Base-by-base conservation (phyloP, 129 eudicot genomes). In the Chrysanthemum lavandulifolium region DNA sequence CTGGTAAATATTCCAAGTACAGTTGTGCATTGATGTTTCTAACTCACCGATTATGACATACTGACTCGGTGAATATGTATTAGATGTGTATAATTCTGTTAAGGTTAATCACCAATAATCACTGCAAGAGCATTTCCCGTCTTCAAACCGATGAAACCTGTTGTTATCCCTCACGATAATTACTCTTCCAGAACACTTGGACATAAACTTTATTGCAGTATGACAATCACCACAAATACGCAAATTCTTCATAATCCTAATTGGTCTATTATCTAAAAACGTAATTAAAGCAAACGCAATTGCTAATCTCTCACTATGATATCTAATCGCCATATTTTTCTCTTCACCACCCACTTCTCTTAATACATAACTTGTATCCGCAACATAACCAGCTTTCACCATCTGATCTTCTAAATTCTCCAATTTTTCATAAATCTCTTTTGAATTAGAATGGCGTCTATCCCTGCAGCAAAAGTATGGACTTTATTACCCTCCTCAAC, bases 181-280 rank as follows among this genome's bases (percentile, higher is more conserved):
- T 18, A 82, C 83, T 80, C 98, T 83, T n/a, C 88, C 83, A 7
- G 85, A 78, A 78, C 95, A 89, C 75, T 73, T 87, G 6, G 96
- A 86, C 80, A 92, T 92, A 80, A 75, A 81, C 85, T 92, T 92
- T 31, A 92, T 89, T 0, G 98, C 98, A 40, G 68, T 83, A 69
- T 92, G 98, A 71, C 98, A 92, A 87, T 92, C 96, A 62, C 96
- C 96, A 74, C 96, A 92, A 12, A 92, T 84, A 2, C 96, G 87
- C 83, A 92, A 78, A 81, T 92, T 92, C 73, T 92, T 92, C 96
- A 92, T 89, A 64, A 92, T 76, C 50, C 96, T 82, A 61, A 92
- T 89, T 14, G 89, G 91, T 83, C 95, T 80, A 51, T 82, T 84
- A n/a, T 82, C 82, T 59, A 85, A 82, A 68, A 89, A 87, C 0